Evolutionary conservation across 805 yeast species (phyloP), one percentile per base, ranked within the genome.

Genomic region (Pichia pseudocactophila): DNA sequence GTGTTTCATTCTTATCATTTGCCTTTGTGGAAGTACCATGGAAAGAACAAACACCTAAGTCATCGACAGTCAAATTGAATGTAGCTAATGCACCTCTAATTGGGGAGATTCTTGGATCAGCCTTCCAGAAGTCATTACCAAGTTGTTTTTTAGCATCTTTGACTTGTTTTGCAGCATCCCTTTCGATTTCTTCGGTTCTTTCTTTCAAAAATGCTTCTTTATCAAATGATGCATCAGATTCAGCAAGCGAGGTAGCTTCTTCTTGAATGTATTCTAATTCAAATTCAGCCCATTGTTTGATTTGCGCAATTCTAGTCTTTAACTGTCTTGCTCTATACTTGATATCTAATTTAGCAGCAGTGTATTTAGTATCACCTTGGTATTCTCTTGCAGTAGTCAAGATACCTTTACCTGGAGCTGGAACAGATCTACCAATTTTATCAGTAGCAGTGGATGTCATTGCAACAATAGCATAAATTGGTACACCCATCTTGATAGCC

Each of bases 321-420:
- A 92, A 75, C 71, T 92, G 97, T 64, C 97, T 79, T 56, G 82
- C 73, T 71, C 99, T 85, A 80, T 92, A 92, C 63, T 82, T 80
- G 64, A 92, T 80, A 65, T 88, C 85, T 69, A 92, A 70, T 68
- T 85, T 70, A 48, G 90, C 82, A 44, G 92, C 70, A 54, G 82
- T 78, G 73, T 76, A 82, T 66, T 82, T 81, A 71, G 81, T 72
- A 56, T 73, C 75, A 54, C 88, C 85, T 55, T 82, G 90, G 60
- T 80, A 78, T 71, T 94, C 98, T 61, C 95, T 82, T 45, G 98
- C 98, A 61, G 96, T 87, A 48, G 98, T 92, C 73, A 92, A 76
- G 53, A 92, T 84, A 82, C 99, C 99, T 72, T 90, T 87, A 65
- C 99, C 99, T 69, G 99, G 99, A 61, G 98, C 98, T 52, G 99